A percentile compares a stretch with the other conserved stretches of the same genome.
Evolutionary conservation across 805 yeast species (phyloP).

Genomic region (Candida suzukii): DNA sequence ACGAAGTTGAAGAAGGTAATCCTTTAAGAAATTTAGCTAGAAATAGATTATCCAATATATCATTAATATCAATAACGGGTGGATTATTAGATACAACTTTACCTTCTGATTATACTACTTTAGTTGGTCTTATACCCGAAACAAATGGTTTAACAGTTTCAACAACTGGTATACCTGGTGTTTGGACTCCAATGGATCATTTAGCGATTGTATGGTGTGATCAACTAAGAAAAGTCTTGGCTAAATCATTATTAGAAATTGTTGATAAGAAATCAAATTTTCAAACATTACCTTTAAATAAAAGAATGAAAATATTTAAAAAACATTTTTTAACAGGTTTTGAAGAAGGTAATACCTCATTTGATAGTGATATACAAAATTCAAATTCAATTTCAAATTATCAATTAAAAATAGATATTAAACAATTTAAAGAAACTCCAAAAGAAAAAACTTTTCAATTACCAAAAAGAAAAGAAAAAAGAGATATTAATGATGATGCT

Average conservation of each 20-base stretch:
- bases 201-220: constrained; percentile 96
- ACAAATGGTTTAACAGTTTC: constrained; percentile 76
- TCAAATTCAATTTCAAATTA: constrained; percentile 16
- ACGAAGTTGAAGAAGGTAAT: constrained; percentile 6
- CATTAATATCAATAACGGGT: constrained; percentile 83
- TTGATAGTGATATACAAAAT: constrained; percentile 14
- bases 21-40: constrained; percentile 28
- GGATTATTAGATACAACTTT: constrained; percentile 71
- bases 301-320: constrained; percentile 55
- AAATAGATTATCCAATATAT: constrained; percentile 45
- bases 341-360: constrained; percentile 36
- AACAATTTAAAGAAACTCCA: constrained; percentile 24
- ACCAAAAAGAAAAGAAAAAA: constrained; percentile 14
- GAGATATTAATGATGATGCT: constrained; percentile 6
- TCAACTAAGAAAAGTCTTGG: constrained; percentile 64
- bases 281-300: constrained; percentile 44
- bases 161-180: constrained; percentile 80
- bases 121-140: constrained; percentile 64
- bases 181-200: constrained; percentile 94
- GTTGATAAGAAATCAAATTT: constrained; percentile 39
- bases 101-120: constrained; percentile 85
- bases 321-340: constrained; percentile 45
- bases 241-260: constrained; percentile 51
- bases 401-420: constrained; percentile 24
- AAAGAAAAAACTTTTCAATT: constrained; percentile 22